Conservation (phyloP, 2,329 filamentous ascomycete species). For the Pezicula radicicola region DNA sequence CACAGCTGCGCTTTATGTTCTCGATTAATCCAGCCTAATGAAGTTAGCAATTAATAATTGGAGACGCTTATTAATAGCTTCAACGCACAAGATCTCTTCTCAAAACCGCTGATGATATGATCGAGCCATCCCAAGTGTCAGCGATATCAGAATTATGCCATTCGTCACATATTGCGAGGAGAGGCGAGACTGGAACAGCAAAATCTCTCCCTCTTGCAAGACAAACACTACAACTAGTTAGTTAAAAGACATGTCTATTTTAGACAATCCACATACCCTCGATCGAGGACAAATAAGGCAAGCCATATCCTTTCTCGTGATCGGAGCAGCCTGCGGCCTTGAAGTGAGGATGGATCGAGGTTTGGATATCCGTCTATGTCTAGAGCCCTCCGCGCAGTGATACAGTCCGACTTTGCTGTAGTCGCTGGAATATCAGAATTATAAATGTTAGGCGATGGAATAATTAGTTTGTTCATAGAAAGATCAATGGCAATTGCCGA, state of each 20-base stretch:
- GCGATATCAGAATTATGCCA: slow-evolving; percentile 65
- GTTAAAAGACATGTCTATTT: not conserved
- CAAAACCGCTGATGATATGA: slow-evolving; percentile 69
- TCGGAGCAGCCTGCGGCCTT: slow-evolving; percentile 58
- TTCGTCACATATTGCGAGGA: slow-evolving; percentile 64
- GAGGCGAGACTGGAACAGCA: slow-evolving; percentile 62
- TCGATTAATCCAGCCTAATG: slow-evolving; percentile 53
- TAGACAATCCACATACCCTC: slow-evolving; percentile 44
- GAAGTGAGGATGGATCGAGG: slow-evolving; percentile 56
- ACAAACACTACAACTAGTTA: slow-evolving; percentile 49
- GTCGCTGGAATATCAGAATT: slow-evolving; percentile 40
- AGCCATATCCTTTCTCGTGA: slow-evolving; percentile 69
- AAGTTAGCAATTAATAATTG: not conserved
- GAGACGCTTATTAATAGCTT: not conserved
- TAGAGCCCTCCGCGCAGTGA: slow-evolving; percentile 64
- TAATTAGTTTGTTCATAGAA: slow-evolving; percentile 66
- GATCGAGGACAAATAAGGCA: slow-evolving; percentile 68
- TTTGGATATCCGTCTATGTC: slow-evolving; percentile 66
- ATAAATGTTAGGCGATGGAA: slow-evolving; percentile 47
- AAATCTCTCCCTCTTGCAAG: slow-evolving; percentile 67
- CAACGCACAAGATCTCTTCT: slow-evolving; percentile 58
- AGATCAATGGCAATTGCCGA: slow-evolving; percentile 67
- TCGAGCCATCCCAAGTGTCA: slow-evolving; percentile 66
- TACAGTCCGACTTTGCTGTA: slow-evolving; percentile 63
- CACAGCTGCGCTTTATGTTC: slow-evolving; percentile 56